Conservation (phyloP, 2,329 filamentous ascomycete species). For the Alternaria conjuncta region DNA sequence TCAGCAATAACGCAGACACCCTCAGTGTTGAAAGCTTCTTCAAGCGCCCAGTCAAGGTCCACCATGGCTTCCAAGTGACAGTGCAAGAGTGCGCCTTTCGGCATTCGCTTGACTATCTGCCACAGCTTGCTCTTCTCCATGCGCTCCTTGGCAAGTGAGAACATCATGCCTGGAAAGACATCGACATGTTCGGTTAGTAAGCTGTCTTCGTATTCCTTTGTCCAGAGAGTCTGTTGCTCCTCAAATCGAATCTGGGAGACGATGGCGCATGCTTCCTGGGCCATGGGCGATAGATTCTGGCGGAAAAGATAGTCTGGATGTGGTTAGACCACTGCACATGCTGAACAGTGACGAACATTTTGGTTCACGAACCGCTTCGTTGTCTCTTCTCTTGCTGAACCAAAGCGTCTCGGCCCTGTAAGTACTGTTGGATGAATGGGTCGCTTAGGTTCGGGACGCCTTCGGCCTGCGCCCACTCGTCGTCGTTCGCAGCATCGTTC, state of each 20-base stretch:
- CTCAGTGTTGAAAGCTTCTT: constrained; percentile 71
- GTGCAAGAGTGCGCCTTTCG: constrained; percentile 86
- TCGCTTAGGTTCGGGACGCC: constrained; percentile 61
- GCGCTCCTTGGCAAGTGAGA: constrained; percentile 79
- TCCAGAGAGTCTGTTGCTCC: constrained; percentile 81
- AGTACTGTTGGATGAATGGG: constrained; percentile 81
- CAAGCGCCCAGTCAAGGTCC: constrained; percentile 80
- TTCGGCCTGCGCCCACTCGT: constrained; percentile 50
- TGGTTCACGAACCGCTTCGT: constrained; percentile 70
- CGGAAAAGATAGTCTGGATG: constrained; percentile 71
- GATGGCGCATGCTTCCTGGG: constrained; percentile 77
- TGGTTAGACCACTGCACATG: constrained; percentile 31
- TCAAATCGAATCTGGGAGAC: constrained; percentile 79
- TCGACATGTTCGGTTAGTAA: constrained; percentile 69
- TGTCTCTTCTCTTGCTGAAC: constrained; percentile 82
- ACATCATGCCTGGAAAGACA: constrained; percentile 92
- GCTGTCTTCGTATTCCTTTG: constrained; percentile 71
- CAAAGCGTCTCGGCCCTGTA: constrained; percentile 75
- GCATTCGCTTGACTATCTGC: constrained; percentile 84
- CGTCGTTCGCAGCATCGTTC: constrained; percentile 34
- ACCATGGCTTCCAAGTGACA: constrained; percentile 92
- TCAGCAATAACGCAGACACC: constrained; percentile 75
- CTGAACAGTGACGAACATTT: not conserved
- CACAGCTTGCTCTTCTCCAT: constrained; percentile 87
- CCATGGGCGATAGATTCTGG: constrained; percentile 78